phyloP scores from a whole-genome alignment of 441 rosid species.

The Pelargonium myrrhifolium region DNA sequence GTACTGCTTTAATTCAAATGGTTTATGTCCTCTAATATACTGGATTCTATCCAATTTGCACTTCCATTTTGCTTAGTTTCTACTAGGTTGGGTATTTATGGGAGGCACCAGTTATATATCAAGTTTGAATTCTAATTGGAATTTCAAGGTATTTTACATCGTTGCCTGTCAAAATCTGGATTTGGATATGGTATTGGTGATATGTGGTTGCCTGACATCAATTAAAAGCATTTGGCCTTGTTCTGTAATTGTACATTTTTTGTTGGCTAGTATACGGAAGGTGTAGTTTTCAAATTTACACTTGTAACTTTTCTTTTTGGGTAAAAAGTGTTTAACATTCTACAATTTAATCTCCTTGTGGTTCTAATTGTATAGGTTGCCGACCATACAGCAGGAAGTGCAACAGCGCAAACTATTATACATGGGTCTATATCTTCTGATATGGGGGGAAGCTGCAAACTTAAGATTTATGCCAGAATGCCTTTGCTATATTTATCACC shows the following conservation, averaged over 20 bases:
- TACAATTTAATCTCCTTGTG: neutral
- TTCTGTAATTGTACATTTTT: neutral
- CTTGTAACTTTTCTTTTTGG: neutral
- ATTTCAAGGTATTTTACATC: neutral
- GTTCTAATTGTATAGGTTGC: conserved; percentile 56
- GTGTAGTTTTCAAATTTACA: too few species aligned
- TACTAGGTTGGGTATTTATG: neutral
- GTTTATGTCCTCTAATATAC: neutral
- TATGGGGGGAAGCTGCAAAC: conserved; percentile 99
- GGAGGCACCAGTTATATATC: neutral
- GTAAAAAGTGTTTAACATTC: too few species aligned
- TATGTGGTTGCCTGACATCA: neutral
- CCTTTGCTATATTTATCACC: conserved; percentile 94
- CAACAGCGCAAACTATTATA: conserved; percentile 92
- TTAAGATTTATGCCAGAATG: conserved; percentile 99
- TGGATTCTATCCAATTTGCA: neutral
- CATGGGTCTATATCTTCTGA: conserved; percentile 92
- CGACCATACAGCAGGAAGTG: conserved; percentile 97
- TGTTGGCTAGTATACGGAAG: too few species aligned
- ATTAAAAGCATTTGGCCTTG: neutral
- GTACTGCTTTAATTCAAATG: neutral
- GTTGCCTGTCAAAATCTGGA: neutral
- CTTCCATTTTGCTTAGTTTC: neutral
- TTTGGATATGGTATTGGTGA: neutral
- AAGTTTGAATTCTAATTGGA: neutral